Conservation (phyloP, 2,329 filamentous ascomycete genomes). For the Didymella arachidicola region DNA sequence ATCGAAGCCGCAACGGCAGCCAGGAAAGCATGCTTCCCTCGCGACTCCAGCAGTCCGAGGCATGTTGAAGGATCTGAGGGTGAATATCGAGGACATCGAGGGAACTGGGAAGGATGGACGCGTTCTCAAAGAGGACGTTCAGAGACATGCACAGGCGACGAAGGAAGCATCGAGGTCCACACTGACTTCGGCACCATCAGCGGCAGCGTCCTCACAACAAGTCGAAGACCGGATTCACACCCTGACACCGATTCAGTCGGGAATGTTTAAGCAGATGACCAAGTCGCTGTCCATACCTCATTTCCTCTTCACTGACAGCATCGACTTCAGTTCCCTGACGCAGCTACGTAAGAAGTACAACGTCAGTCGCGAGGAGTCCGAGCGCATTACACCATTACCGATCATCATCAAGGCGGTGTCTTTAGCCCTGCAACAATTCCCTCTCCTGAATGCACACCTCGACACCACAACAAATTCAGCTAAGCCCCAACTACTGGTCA, state of each 20-base stretch:
- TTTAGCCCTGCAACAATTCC: slow-evolving; percentile 79
- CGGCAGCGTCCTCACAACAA: slow-evolving; percentile 28
- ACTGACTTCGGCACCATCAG: slow-evolving; percentile 43
- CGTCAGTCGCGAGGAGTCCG: slow-evolving; percentile 47
- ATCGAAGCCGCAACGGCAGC: slow-evolving; percentile 40
- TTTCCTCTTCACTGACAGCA: slow-evolving; percentile 91
- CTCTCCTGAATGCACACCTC: slow-evolving; percentile 85
- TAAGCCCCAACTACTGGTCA: slow-evolving; percentile 79
- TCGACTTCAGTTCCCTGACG: slow-evolving; percentile 80
- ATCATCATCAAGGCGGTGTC: slow-evolving; percentile 98
- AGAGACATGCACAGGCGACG: slow-evolving; percentile 48
- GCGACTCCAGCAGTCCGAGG: slow-evolving; percentile 94
- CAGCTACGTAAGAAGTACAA: slow-evolving; percentile 79
- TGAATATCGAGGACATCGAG: slow-evolving; percentile 79
- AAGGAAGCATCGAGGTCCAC: slow-evolving; percentile 34
- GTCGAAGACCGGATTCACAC: slow-evolving; percentile 70
- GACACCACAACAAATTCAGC: slow-evolving; percentile 65
- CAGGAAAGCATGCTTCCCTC: slow-evolving; percentile 73
- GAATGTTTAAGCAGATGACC: slow-evolving; percentile 99
- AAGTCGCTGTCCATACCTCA: slow-evolving; percentile 89
- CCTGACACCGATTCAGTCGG: slow-evolving; percentile 80
- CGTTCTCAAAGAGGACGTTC: slow-evolving; percentile 91
- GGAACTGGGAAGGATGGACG: slow-evolving; percentile 92
- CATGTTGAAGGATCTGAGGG: slow-evolving; percentile 77
- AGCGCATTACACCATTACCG: slow-evolving; percentile 82